A percentile compares a stretch with the other conserved stretches of the same genome.
Conservation (phyloP, 768 basidiomycete genomes). For the Auricularia heimuer region DNA sequence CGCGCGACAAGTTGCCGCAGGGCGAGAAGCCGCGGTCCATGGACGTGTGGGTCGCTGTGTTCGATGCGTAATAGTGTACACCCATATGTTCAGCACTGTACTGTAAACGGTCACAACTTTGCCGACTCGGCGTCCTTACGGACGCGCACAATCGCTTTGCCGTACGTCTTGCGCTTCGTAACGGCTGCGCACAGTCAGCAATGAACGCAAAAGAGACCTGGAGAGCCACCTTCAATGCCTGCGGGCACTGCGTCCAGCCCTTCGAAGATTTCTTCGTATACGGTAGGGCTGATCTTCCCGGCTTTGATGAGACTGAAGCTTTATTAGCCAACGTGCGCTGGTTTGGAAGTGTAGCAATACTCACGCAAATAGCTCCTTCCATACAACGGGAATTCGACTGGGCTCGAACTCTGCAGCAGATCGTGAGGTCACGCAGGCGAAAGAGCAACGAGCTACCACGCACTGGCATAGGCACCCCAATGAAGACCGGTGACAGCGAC, state of each 20-base stretch:
- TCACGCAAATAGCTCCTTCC: conserved; percentile 59
- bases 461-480: conserved; percentile 76
- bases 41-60: conserved; percentile 24
- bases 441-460: conserved; percentile 17
- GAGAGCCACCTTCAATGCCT: background rate
- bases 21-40: conserved; percentile 15
- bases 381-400: conserved; percentile 52
- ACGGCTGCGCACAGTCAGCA: conserved; percentile 34
- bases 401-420: conserved; percentile 49
- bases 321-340: background rate
- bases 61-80: conserved; percentile 4
- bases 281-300: conserved; percentile 54
- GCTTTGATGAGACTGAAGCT: conserved; percentile 51
- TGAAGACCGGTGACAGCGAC: conserved; percentile 74
- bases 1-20: conserved; percentile 6
- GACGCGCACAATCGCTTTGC: conserved; percentile 43
- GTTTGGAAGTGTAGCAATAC: conserved; percentile 10
- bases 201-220: background rate
- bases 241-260: conserved; percentile 35
- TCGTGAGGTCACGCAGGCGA: background rate
- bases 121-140: no score
- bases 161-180: conserved; percentile 83
- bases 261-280: conserved; percentile 59
- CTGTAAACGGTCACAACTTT: no score
- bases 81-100: no score